Evolutionary conservation across 1,284 basidiomycete genomes (phyloP).

Genomic region (Afroboletus lepidellus): DNA sequence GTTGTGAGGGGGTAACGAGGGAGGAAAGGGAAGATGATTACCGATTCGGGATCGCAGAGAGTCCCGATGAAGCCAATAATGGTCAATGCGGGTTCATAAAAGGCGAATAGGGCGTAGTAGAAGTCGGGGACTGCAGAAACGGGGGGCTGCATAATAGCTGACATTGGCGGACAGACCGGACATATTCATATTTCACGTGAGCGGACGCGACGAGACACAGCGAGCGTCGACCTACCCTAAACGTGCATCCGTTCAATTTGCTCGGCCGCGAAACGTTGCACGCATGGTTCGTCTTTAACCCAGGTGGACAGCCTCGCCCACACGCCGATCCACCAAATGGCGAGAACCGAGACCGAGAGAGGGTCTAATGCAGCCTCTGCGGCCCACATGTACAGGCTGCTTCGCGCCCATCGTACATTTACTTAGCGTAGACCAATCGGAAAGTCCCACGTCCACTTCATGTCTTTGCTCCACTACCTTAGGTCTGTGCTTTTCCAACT

Average conservation of each 20-base stretch:
- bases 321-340: conserved; percentile 65
- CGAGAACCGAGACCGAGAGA: conserved; percentile 65
- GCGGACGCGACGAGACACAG: not conserved
- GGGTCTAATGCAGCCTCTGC: conserved; percentile 67
- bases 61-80: conserved; percentile 62
- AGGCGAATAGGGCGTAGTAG: conserved; percentile 70
- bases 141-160: conserved; percentile 39
- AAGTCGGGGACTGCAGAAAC: conserved; percentile 64
- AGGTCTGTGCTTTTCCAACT: conserved; percentile 36
- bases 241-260: not conserved
- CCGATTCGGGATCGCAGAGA: conserved; percentile 63
- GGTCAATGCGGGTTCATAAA: conserved; percentile 71
- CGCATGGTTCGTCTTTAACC: conserved; percentile 58
- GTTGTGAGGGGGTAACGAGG: conserved; percentile 3
- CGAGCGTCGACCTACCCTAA: conserved; percentile 40
- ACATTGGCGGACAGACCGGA: too few species aligned
- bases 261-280: not conserved
- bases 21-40: conserved; percentile 29
- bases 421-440: too few species aligned
- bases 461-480: conserved; percentile 45
- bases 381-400: conserved; percentile 20
- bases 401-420: conserved; percentile 36
- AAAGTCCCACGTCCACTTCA: not conserved
- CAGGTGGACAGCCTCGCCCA: conserved; percentile 52
- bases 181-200: not conserved